Percentiles rank a stretch among this genome's conserved stretches.
These are phyloP conservation scores for Pleurotus salmoneostramineus DNA, from an alignment of 768 basidiomycete species.

Conservation along the genomic window DNA sequence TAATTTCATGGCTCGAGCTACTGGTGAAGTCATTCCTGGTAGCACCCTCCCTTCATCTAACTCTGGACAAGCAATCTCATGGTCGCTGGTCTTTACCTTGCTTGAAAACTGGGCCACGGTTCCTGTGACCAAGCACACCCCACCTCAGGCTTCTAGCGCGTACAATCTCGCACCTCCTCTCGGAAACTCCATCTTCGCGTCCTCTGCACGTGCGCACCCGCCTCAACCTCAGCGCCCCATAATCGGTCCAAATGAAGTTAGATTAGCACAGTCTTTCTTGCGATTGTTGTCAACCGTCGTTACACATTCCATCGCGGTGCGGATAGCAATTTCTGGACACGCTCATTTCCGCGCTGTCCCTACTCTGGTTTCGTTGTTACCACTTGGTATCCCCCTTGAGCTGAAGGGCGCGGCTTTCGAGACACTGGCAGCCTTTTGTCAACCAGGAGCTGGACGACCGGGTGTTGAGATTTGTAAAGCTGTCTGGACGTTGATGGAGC, in stretches of 20 bases:
- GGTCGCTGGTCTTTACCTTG: slow-evolving; percentile 70
- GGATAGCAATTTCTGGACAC: slow-evolving; percentile 73
- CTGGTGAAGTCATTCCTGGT: slow-evolving; percentile 63
- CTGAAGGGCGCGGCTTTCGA: slow-evolving; percentile 85
- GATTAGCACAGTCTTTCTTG: slow-evolving; percentile 78
- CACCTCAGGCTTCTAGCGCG: slow-evolving; percentile 29
- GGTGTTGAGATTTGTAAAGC: slow-evolving; percentile 80
- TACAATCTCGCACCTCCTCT: slow-evolving; percentile 4
- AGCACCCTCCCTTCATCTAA: slow-evolving; percentile 45
- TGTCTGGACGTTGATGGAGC: slow-evolving; percentile 84
- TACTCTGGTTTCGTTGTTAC: slow-evolving; percentile 73
- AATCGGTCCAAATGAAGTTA: slow-evolving; percentile 65
- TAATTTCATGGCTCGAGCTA: slow-evolving; percentile 83
- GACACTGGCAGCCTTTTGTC: slow-evolving; percentile 77
- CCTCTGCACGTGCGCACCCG: slow-evolving; percentile 33
- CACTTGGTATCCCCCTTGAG: slow-evolving; percentile 82
- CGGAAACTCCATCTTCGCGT: slow-evolving; percentile 8
- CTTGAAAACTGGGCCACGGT: slow-evolving; percentile 71
- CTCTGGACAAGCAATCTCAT: slow-evolving; percentile 62
- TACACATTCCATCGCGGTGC: slow-evolving; percentile 70
- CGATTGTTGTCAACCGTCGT: slow-evolving; percentile 75
- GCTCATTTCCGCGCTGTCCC: slow-evolving; percentile 79
- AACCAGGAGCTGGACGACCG: slow-evolving; percentile 66
- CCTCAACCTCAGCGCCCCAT: slow-evolving; percentile 41
- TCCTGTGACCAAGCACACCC: slow-evolving; percentile 41